These are phyloP conservation scores for Xylaria cubensis DNA, from an alignment of 495 filamentous ascomycete genomes.

Conservation along the genomic window DNA sequence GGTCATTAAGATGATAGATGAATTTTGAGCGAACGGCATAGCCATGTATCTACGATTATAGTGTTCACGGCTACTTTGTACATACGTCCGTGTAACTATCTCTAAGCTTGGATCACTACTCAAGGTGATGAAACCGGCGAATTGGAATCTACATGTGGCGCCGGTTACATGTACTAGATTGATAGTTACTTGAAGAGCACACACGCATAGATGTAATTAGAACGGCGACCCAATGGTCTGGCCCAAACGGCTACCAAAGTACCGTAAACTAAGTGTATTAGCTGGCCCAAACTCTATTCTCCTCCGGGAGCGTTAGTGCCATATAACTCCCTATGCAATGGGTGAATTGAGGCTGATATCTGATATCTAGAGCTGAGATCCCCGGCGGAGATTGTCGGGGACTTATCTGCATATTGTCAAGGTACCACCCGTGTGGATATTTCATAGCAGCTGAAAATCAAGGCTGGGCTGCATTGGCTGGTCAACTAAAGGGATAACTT, in stretches of 20 bases:
- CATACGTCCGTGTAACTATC: neutral
- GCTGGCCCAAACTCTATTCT: neutral
- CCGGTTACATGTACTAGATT: neutral
- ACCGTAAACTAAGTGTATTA: neutral
- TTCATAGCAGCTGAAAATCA: neutral
- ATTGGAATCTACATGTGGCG: slow-evolving; percentile 3
- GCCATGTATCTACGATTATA: neutral
- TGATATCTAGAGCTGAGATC: neutral
- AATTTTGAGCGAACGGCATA: neutral
- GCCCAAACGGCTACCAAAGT: neutral
- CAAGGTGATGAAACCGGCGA: neutral
- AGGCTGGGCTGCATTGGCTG: slow-evolving; percentile 3
- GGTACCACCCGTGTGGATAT: neutral
- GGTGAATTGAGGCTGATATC: slow-evolving; percentile 5
- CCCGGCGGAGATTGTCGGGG: neutral
- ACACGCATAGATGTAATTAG: neutral
- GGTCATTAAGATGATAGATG: too few relatives aligned
- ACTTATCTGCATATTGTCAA: neutral
- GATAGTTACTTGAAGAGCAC: neutral
- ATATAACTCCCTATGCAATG: neutral
- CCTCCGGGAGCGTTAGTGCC: neutral
- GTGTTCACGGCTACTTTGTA: neutral
- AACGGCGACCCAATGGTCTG: neutral
- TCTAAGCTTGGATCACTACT: neutral
- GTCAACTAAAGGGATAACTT: neutral